Conservation (phyloP, 2,329 filamentous ascomycete genomes). For the Aspergillus flavus region DNA sequence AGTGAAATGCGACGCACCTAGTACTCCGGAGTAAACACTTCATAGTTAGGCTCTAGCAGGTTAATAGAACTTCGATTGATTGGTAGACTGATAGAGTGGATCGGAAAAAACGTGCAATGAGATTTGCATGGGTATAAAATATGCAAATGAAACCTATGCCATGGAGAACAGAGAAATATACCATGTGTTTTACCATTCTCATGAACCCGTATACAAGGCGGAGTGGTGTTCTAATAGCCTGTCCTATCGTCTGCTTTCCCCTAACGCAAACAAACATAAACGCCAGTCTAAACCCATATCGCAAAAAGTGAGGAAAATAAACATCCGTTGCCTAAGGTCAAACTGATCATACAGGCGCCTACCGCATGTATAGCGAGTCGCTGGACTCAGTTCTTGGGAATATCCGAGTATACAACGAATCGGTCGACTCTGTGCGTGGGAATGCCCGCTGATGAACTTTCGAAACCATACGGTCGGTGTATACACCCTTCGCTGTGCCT, state of each 20-base stretch:
- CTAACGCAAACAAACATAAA: constrained; percentile 3
- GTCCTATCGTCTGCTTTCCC: neutral
- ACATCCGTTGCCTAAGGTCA: neutral
- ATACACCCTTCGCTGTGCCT: constrained; percentile 44
- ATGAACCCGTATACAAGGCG: neutral
- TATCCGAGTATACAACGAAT: constrained; percentile 38
- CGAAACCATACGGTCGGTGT: constrained; percentile 39
- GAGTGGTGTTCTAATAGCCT: constrained; percentile 3
- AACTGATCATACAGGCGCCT: constrained; percentile 9
- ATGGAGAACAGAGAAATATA: neutral
- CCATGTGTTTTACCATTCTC: neutral
- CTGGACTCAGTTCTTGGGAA: constrained; percentile 41
- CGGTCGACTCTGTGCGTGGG: constrained; percentile 39
- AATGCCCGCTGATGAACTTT: constrained; percentile 40
- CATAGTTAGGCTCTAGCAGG: neutral
- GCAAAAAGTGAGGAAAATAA: neutral
- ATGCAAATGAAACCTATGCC: constrained; percentile 4
- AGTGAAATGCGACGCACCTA: neutral
- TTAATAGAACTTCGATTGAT: neutral
- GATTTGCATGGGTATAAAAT: constrained; percentile 5
- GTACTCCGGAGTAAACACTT: neutral
- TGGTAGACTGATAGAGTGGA: neutral
- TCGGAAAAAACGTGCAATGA: neutral
- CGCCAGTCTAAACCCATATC: constrained; percentile 6
- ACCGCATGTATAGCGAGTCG: constrained; percentile 39